These are phyloP conservation scores for Nelumbo lutea DNA, from an alignment of 164 flowering plant genomes.

Conservation along the genomic window DNA sequence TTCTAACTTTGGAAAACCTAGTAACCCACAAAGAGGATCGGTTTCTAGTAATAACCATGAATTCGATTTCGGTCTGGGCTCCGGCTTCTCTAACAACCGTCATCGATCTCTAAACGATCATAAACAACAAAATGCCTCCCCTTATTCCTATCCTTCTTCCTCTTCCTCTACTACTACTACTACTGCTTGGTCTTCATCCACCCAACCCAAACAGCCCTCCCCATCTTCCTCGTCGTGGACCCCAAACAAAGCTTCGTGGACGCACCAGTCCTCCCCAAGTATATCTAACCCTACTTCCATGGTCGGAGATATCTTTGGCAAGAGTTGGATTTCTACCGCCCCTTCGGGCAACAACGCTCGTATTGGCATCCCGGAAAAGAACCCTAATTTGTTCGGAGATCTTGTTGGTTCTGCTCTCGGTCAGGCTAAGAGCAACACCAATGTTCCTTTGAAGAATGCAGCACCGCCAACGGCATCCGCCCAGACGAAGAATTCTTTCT, in stretches of 20 bases:
- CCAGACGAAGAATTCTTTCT: conserved; percentile 33
- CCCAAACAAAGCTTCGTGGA: conserved; percentile 76
- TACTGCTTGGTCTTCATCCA: conserved; percentile 5
- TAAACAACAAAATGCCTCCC: conserved; percentile 19
- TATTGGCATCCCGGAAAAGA: conserved; percentile 50
- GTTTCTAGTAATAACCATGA: conserved; percentile 28
- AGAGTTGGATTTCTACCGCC: conserved; percentile 56
- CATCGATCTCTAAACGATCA: conserved; percentile 48
- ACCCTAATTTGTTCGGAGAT: conserved; percentile 87
- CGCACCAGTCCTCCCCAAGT: conserved; percentile 58
- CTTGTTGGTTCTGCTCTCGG: conserved; percentile 69
- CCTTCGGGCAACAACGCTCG: conserved; percentile 21
- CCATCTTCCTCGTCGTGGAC: conserved; percentile 34
- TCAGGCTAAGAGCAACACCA: conserved; percentile 35
- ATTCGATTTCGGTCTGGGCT: conserved; percentile 55
- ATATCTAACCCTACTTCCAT: conserved; percentile 52
- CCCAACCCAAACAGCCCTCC: conserved; percentile 22
- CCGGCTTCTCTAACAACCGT: conserved; percentile 38
- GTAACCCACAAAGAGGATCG: conserved; percentile 18
- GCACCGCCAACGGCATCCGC: conserved; percentile 1
- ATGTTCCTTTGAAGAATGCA: conserved; percentile 67
- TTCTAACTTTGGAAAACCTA: conserved; percentile 41
- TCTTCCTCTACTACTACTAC: conserved; percentile 1
- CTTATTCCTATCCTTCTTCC: conserved; percentile 21
- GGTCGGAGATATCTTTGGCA: conserved; percentile 96